Base-by-base conservation (phyloP, 2,329 filamentous ascomycete genomes). In the Capronia epimyces region DNA sequence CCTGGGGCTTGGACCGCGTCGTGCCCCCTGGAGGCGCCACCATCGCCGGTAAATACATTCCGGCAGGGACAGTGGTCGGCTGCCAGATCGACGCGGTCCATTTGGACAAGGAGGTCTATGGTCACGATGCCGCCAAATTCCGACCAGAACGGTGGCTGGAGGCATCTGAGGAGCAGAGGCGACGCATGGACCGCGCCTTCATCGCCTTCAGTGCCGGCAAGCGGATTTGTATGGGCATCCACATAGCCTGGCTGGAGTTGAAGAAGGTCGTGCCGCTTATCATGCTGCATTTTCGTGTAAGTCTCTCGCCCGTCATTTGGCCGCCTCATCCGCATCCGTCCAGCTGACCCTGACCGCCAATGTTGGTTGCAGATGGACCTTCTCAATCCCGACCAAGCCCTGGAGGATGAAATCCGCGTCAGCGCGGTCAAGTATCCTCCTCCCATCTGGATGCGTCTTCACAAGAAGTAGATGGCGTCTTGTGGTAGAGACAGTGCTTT, bases 11-110 rank as follows among this genome's bases (percentile, higher is more conserved):
- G n/a, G 53, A 22, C 9, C 46, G 16, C 62, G 63, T 5, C 57
- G 77, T 54, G 2, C 54, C 54, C 25, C 85, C 89, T 62, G 87
- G 45, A 13, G 62, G 62, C 1, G 41, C 44, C 1, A 56, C 42
- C 13, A 54, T 65, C 9, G 49, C 55, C 1, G 66, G 64, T 1
- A 32, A 57, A 1, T 64, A 58, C 34, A 61, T 71, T n/a, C 65
- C 67, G 0, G 51, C 31, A 6, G 52, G 52, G 7, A 52, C 51
- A 6, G 32, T 43, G 1, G 45, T 57, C 4, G 45, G 39, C 16
- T 20, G 15, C 24, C n/a, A 49, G 13, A 24, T 40, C 3, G 21
- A 40, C 21, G 47, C 41, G 10, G 25, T 39, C 3, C 32, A 37
- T 4, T 22, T 21, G 7, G 46, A 61, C 34, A 20, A 24, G 12